These are phyloP conservation scores for Syncephalastrum racemosum DNA, from an alignment of 371 early-diverging fungal genomes.

Conservation along the genomic window DNA sequence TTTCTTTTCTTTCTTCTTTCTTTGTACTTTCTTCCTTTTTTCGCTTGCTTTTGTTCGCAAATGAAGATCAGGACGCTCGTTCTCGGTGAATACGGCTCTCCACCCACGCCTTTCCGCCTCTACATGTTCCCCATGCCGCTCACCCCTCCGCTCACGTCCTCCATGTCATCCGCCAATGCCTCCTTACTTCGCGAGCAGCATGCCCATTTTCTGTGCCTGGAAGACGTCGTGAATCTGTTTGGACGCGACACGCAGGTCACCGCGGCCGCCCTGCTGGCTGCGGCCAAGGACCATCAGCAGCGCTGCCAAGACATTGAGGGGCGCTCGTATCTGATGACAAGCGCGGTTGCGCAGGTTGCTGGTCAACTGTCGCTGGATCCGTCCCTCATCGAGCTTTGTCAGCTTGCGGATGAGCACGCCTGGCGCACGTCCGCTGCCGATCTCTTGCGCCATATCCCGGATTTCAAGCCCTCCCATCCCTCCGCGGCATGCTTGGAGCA, in stretches of 20 bases:
- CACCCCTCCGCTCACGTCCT: conserved; percentile 21
- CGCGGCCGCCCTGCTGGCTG: too few species aligned
- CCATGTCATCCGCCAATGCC: conserved; percentile 2
- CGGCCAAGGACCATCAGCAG: conserved; percentile 16
- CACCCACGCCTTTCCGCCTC: conserved; percentile 17
- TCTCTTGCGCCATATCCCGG: conserved; percentile 4
- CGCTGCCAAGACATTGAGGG: conserved; percentile 7
- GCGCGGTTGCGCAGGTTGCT: conserved; percentile 14
- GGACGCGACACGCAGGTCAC: too few species aligned
- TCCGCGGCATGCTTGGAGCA: too few species aligned
- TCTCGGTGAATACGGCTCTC: conserved; percentile 20
- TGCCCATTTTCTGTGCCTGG: conserved; percentile 16
- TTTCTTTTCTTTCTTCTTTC: too few species aligned
- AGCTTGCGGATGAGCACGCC: conserved; percentile 13
- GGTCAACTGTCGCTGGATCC: conserved; percentile 6
- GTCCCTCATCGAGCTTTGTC: conserved; percentile 15
- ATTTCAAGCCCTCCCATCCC: conserved; percentile 5
- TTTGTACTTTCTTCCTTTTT: conserved; percentile 13
- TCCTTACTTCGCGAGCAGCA: background rate
- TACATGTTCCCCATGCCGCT: conserved; percentile 23
- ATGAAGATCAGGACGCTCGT: conserved; percentile 20
- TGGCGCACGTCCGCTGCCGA: conserved; percentile 4
- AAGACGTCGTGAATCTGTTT: conserved; percentile 18
- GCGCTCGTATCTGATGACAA: conserved; percentile 18
- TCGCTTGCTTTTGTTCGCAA: background rate